Conservation (phyloP, 805 yeast species). For the Metahyphopichia silvanorum region DNA sequence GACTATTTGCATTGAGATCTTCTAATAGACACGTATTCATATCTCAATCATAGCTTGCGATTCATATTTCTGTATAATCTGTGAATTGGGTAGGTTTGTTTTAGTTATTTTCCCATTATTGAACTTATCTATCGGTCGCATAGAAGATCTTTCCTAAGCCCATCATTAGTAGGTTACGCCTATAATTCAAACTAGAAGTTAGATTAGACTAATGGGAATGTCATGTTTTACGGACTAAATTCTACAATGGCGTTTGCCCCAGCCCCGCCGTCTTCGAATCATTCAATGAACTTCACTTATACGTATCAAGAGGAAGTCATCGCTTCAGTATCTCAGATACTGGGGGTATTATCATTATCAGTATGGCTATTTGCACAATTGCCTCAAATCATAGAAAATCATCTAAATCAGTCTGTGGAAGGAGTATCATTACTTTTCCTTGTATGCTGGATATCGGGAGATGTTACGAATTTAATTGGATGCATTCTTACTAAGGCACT, state of each 20-base stretch:
- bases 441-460: conserved; percentile 36
- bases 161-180: too few species aligned
- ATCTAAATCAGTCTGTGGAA: conserved; percentile 34
- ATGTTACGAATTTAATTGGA: conserved; percentile 55
- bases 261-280: not conserved
- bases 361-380: conserved; percentile 72
- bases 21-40: too few species aligned
- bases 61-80: too few species aligned
- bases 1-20: too few species aligned
- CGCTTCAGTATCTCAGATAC: conserved; percentile 7
- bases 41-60: too few species aligned
- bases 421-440: conserved; percentile 33
- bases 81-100: too few species aligned
- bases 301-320: conserved; percentile 1
- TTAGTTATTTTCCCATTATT: too few species aligned
- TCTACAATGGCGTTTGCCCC: not conserved
- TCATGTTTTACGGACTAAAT: not conserved
- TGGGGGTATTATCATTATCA: conserved; percentile 35
- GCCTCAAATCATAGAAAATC: conserved; percentile 64
- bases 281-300: not conserved
- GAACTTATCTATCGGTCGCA: too few species aligned
- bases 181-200: too few species aligned
- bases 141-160: too few species aligned
- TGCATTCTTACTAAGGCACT: conserved; percentile 74
- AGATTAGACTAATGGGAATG: too few species aligned